Evolutionary conservation across 352 stramenopile genomes (phyloP), one percentile per base, ranked within the genome.

Genomic region (Globisporangium cylindrosporum): DNA sequence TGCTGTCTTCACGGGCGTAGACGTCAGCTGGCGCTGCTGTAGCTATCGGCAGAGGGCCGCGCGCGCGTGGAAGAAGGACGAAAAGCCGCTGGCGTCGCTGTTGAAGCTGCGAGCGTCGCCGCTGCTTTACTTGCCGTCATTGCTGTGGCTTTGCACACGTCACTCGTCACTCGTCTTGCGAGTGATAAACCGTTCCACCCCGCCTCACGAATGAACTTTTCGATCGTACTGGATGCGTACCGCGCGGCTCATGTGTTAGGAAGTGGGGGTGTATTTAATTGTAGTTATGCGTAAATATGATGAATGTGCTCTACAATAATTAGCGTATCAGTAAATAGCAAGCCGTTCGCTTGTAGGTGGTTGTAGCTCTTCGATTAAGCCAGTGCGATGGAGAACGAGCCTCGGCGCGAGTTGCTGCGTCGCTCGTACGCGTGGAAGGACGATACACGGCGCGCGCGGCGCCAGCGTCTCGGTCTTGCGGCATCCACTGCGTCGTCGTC

Each of bases 351-450:
- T 62, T 43, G 9, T 6, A 6, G 43, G 6, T 51, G n/a, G 43
- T 20, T n/a, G 41, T 24, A 51, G 43, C 43, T 51, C 18, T 24
- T 38, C 41, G 0, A 12, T 22, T 49, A 69, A n/a, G 20, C 55
- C 64, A 69, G 12, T 15, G 55, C n/a, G 43, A 69, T 12, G 15
- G 56, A 59, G 54, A 69, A 62, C 7, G 64, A 69, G 8, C 64
- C 55, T 34, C 64, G 54, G 29, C 64, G 64, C n/a, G 64, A 69
- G 64, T 69, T 69, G 29, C 55, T 64, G 55, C 64, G 64, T 46
- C 63, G 64, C 55, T 69, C 64, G 64, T 64, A 69, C 41, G 41
- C 43, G 41, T 69, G 64, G 27, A 69, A 64, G 20, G 64, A 69
- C n/a, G 64, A 64, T n/a, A 69, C 64, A 8, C 64, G 64, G 15